These are phyloP conservation scores for Plasmodium cynomolgi DNA, from an alignment of 169 alveolate genomes.

Conservation along the genomic window DNA sequence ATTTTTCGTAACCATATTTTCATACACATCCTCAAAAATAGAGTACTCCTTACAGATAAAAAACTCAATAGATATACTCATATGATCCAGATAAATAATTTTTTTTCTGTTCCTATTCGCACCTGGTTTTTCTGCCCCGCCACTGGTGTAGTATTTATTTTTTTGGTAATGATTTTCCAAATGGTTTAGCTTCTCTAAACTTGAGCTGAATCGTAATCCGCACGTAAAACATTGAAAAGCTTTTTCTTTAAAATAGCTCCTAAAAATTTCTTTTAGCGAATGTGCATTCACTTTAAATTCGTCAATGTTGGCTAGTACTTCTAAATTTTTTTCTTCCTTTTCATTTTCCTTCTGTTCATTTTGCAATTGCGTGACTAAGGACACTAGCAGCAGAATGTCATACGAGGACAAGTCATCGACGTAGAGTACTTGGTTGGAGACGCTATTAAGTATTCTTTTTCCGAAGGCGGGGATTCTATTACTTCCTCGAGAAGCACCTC, in stretches of 20 bases:
- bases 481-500: not conserved
- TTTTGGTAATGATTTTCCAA: constrained; percentile 60
- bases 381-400: constrained; percentile 41
- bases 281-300: constrained; percentile 24
- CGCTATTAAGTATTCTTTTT: constrained; percentile 24
- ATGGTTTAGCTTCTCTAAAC: constrained; percentile 70
- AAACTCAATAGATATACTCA: constrained; percentile 66
- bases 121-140: constrained; percentile 2
- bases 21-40: constrained; percentile 51
- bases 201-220: constrained; percentile 58
- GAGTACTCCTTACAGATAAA: constrained; percentile 63
- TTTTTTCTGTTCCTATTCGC: constrained; percentile 20
- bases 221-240: constrained; percentile 62
- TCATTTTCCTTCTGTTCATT: constrained; percentile 70
- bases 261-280: constrained; percentile 54
- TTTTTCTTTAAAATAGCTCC: constrained; percentile 28
- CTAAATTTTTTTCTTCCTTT: constrained; percentile 71
- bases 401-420: constrained; percentile 51
- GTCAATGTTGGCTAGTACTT: constrained; percentile 35
- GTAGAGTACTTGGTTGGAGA: constrained; percentile 59
- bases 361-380: constrained; percentile 49
- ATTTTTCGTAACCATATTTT: constrained; percentile 58
- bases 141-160: constrained; percentile 6
- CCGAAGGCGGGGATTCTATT: constrained; percentile 12
- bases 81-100: constrained; percentile 24